Evolutionary conservation across 2,329 filamentous ascomycete species (phyloP).

Genomic region (Dothidotthia symphoricarpi): DNA sequence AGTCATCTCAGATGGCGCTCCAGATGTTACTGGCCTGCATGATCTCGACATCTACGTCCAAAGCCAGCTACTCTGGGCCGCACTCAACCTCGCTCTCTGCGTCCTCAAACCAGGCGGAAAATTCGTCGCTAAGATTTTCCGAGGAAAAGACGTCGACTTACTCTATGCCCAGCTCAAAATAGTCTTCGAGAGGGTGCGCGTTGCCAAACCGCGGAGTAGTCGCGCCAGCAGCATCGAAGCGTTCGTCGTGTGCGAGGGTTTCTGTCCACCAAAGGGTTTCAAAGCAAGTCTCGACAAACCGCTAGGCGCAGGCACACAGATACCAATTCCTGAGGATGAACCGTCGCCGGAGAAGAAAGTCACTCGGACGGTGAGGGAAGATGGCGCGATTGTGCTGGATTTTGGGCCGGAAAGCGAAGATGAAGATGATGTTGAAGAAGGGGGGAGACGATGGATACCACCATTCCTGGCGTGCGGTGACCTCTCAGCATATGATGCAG

Average conservation of each 20-base stretch:
- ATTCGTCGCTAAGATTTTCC: constrained; percentile 97
- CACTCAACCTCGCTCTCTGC: constrained; percentile 87
- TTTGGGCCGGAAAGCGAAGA: constrained; percentile 45
- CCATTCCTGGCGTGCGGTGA: constrained; percentile 98
- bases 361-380: constrained; percentile 39
- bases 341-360: constrained; percentile 16
- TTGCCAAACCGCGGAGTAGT: constrained; percentile 91
- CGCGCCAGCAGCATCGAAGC: constrained; percentile 96
- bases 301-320: constrained; percentile 61
- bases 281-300: constrained; percentile 73
- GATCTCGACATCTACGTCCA: constrained; percentile 98
- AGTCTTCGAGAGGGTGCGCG: constrained; percentile 82
- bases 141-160: constrained; percentile 90
- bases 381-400: constrained; percentile 51
- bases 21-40: constrained; percentile 93
- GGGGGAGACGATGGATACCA: constrained; percentile 74
- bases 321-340: constrained; percentile 41
- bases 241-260: constrained; percentile 92
- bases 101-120: constrained; percentile 90
- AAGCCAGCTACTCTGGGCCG: constrained; percentile 89
- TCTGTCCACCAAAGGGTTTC: constrained; percentile 75
- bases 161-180: constrained; percentile 91
- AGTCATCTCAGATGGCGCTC: constrained; percentile 91
- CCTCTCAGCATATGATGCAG: constrained; percentile 89
- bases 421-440: constrained; percentile 40